Evolutionary conservation across 225 moss, liverwort and hornwort genomes (phyloP).

Genomic region (Thuidium tamariscinum): DNA sequence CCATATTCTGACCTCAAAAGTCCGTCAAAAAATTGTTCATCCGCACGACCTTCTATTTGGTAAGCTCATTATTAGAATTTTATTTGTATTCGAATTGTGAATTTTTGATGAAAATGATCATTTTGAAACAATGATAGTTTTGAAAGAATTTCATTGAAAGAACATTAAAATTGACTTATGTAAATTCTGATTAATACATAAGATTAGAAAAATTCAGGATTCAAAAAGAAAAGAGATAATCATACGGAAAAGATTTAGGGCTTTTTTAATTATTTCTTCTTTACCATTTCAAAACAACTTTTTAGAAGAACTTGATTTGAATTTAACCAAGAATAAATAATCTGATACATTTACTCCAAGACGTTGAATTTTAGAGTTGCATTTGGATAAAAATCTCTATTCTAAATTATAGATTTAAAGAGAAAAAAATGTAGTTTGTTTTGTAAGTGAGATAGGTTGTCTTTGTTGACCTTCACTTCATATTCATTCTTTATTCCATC

Average conservation of each 20-base stretch:
- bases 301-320: background rate
- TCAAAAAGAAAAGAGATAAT: background rate
- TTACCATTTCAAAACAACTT: background rate
- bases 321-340: background rate
- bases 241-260: background rate
- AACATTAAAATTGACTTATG: background rate
- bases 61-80: background rate
- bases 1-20: no score
- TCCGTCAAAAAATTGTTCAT: background rate
- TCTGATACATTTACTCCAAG: background rate
- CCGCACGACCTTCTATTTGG: background rate
- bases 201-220: background rate
- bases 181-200: background rate
- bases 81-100: background rate
- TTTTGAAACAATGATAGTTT: background rate
- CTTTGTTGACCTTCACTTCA: background rate
- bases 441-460: background rate
- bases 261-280: accelerated
- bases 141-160: background rate
- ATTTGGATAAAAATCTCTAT: background rate
- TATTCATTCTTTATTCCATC: background rate
- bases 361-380: background rate
- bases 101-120: background rate
- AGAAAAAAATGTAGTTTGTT: background rate
- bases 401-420: background rate